Evolutionary conservation across 192 early-diverging fungal genomes (phyloP).

Genomic region (Coemansia sp.): DNA sequence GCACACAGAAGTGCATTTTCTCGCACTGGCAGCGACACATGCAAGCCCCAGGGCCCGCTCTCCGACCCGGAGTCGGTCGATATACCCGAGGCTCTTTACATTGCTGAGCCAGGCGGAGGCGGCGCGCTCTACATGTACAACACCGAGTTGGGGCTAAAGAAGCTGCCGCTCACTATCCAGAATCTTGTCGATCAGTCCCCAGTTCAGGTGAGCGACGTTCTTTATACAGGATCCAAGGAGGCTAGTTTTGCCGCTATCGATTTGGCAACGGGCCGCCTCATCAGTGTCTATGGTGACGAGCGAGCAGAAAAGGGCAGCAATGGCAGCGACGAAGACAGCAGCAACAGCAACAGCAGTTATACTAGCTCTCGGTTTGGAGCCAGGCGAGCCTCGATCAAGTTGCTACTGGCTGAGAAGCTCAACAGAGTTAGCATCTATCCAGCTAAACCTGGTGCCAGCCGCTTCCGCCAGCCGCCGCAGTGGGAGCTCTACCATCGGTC

Average conservation of each 20-base stretch:
- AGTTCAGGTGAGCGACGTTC: constrained; percentile 55
- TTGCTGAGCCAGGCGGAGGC: constrained; percentile 51
- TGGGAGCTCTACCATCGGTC: constrained; percentile 50
- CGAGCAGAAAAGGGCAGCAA: constrained; percentile 2
- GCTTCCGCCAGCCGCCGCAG: constrained; percentile 11
- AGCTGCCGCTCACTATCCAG: constrained; percentile 69
- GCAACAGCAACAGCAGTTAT: constrained; percentile 18
- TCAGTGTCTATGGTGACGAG: constrained; percentile 59
- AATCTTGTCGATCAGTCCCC: constrained; percentile 64
- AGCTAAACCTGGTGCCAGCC: background rate
- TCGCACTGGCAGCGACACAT: background rate
- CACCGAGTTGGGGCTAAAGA: constrained; percentile 50
- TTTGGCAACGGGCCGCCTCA: constrained; percentile 61
- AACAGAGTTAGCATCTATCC: constrained; percentile 40
- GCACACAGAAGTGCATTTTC: background rate
- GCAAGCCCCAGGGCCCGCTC: background rate
- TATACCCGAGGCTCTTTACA: constrained; percentile 26
- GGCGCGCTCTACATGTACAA: constrained; percentile 48
- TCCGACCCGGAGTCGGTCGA: constrained; percentile 10
- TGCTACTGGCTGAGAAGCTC: constrained; percentile 40
- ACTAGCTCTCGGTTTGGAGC: constrained; percentile 14
- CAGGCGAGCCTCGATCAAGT: constrained; percentile 4
- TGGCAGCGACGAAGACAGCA: background rate
- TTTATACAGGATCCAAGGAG: constrained; percentile 67
- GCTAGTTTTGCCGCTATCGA: constrained; percentile 70